Evolutionary conservation across 192 early-diverging fungal species (phyloP), one percentile per base, ranked within the genome.

Genomic region (Rhizophagus prolifer): DNA sequence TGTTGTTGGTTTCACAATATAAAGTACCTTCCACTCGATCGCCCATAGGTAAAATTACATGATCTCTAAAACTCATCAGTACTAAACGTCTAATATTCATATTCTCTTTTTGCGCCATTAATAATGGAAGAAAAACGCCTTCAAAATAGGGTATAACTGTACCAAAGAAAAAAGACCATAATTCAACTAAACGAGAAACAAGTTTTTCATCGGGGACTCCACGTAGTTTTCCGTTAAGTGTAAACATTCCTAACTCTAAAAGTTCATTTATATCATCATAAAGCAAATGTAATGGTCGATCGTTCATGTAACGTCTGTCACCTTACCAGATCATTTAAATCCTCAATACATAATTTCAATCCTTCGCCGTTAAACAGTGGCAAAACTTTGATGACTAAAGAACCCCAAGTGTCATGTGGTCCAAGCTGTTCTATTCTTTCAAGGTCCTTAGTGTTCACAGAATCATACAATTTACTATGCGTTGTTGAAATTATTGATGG

Each of bases 301-400:
- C 83, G 2, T 64, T 60, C 54, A 88, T 63, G 59, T 81, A 88
- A 34, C 83, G 74, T n/a, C 88, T 87, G 63, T 58, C 83, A 93
- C 92, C 88, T 83, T 44, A 95, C 88, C 58, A 93, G 80, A 38
- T 94, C 94, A 68, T 93, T 94, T 68, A 92, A 78, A 65, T 96
- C 94, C 79, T 96, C 95, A 61, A 96, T 93, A 4, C 89, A 82
- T 19, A 93, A 91, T 50, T 90, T 88, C 64, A 96, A 72, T 2
- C 92, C 88, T 77, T 95, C 92, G 26, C 95, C 95, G 65, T 94
- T 95, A 72, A 96, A 96, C 65, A 96, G 78, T 2, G 95, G 94
- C 65, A 96, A 77, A 6, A 96, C 91, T n/a, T 89, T 88, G n/a
- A 86, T 82, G 28, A 91, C 89, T 4, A 96, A 58, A 6, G 86